phyloP scores from a whole-genome alignment of 2,329 filamentous ascomycete genomes.

The Ascochyta rabiei region DNA sequence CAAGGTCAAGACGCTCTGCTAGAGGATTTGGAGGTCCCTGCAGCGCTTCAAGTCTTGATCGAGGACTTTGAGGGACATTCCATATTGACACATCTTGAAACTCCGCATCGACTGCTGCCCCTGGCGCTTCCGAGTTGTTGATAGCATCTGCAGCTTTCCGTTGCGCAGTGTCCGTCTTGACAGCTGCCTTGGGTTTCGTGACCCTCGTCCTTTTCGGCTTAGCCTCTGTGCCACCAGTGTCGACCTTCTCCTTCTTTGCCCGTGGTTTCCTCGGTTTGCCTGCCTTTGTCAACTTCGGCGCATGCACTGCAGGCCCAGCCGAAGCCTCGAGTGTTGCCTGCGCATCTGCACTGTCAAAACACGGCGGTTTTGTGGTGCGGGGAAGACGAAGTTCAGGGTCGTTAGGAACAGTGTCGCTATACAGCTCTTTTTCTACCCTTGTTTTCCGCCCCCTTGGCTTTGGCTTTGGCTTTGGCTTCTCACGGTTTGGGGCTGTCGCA shows the following conservation, averaged over 20 bases:
- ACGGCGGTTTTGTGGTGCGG: slow-evolving; percentile 27
- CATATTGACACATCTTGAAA: slow-evolving; percentile 27
- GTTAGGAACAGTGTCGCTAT: slow-evolving; percentile 6
- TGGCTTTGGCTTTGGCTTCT: slow-evolving; percentile 27
- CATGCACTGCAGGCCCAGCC: slow-evolving; percentile 9
- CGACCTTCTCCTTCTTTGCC: slow-evolving; percentile 34
- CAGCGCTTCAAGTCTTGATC: slow-evolving; percentile 12
- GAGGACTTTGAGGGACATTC: slow-evolving; percentile 35
- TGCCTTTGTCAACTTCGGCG: slow-evolving; percentile 26
- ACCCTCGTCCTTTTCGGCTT: slow-evolving; percentile 34
- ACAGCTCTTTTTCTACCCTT: slow-evolving; percentile 24
- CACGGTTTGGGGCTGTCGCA: slow-evolving; percentile 9
- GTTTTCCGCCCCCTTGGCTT: slow-evolving; percentile 36
- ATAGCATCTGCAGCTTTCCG: slow-evolving; percentile 21
- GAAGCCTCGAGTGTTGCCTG: background rate
- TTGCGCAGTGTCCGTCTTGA: slow-evolving; percentile 21
- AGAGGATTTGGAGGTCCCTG: slow-evolving; percentile 14
- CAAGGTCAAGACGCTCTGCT: slow-evolving; percentile 30
- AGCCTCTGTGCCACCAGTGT: slow-evolving; percentile 18
- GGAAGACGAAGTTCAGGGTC: slow-evolving; percentile 26
- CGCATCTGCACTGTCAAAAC: slow-evolving; percentile 22
- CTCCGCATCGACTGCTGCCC: background rate
- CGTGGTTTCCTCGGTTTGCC: slow-evolving; percentile 40
- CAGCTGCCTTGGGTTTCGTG: slow-evolving; percentile 29
- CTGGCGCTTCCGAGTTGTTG: background rate